Base-by-base conservation (phyloP, 495 filamentous ascomycete species). In the Choiromyces venosus region DNA sequence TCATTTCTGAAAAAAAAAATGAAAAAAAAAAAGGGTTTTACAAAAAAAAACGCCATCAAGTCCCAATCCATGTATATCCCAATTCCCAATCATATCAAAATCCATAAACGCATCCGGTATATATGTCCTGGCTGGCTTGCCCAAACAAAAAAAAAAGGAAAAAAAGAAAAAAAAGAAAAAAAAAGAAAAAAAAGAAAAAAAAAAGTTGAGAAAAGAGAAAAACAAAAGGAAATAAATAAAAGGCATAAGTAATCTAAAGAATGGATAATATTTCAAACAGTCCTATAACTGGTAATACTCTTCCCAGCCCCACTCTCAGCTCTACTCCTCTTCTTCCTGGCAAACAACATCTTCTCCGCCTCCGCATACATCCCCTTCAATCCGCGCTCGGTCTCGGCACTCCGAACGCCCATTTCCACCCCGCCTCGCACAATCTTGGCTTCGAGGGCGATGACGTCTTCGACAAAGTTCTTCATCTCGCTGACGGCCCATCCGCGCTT, bases 391-490 rank as follows among this genome's bases (percentile, higher is more conserved):
- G 67, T 76, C 25, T 67, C 61, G n/a, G 65, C 29, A 6, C 36
- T 19, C 12, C 61, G 35, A 35, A 69, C 66, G 12, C 74, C 66
- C 18, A 39, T 36, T 65, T 42, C 72, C 14, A 25, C 39, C 67
- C 75, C 69, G 2, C 65, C 65, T 10, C 33, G 33, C 33, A 70
- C n/a, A n/a, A 77, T 42, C 38, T 70, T 74, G n/a, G 65, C 72
- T 70, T 77, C 75, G 6, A 66, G 42, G 29, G 14, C 56, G 38
- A 69, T 69, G 21, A 76, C 14, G 19, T 77, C 74, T 25, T 73
- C 69, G 8, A 77, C 19, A 9, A 77, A 77, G 46, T 76, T 67
- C 25, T 66, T 35, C 70, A 77, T 76, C 70, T 77, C 75, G 44
- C 44, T 65, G 42, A 18, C 33, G 36, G 65, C 69, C 14, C 72